Conservation (phyloP, 192 early-diverging fungal species). For the Gamsiella multidivaricata region DNA sequence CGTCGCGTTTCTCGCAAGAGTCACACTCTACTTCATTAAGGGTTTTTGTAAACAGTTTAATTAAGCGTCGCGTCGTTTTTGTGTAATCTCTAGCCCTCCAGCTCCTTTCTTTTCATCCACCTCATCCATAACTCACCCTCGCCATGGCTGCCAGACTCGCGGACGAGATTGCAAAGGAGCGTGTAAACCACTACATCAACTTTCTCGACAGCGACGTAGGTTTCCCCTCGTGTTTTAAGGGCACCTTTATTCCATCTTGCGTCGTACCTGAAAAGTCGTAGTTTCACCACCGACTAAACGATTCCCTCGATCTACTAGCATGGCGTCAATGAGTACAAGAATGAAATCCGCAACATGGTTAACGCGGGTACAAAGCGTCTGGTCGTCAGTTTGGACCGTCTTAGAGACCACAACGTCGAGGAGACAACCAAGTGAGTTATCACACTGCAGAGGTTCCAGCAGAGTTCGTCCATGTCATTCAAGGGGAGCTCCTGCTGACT, state of each 20-base stretch:
- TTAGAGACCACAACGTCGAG: slow-evolving; percentile 80
- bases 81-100: neutral
- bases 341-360: slow-evolving; percentile 54
- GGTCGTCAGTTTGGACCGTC: slow-evolving; percentile 89
- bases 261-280: no score
- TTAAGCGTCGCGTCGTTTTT: neutral
- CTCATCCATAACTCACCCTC: neutral
- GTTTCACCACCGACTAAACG: no score
- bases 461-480: no score
- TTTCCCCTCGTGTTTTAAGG: neutral
- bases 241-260: neutral
- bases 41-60: slow-evolving; percentile 6
- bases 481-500: no score
- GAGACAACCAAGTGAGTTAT: slow-evolving; percentile 76
- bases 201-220: slow-evolving; percentile 51
- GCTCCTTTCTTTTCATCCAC: neutral
- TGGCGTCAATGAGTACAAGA: slow-evolving; percentile 52
- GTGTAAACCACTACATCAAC: slow-evolving; percentile 31
- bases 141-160: slow-evolving; percentile 31
- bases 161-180: slow-evolving; percentile 40
- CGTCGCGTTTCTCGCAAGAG: no score
- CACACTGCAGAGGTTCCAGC: no score
- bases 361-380: slow-evolving; percentile 62
- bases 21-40: no score
- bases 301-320: slow-evolving; percentile 15